Conservation (phyloP, 2,329 filamentous ascomycete species). For the Botrytis aclada region DNA sequence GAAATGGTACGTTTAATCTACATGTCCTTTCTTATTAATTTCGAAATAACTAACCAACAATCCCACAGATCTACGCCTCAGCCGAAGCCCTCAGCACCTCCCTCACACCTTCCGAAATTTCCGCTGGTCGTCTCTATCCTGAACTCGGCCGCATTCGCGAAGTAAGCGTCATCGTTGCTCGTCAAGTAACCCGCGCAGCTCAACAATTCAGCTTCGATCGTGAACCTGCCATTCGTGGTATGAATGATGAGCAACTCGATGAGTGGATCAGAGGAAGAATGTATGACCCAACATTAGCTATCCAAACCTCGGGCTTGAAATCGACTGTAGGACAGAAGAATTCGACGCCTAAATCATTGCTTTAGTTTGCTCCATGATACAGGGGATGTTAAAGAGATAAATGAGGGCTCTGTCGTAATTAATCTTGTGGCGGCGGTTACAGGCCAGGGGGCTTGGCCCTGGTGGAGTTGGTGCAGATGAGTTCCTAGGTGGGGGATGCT, state of each 20-base stretch:
- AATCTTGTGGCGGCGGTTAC: not conserved
- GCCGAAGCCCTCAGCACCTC: conserved; percentile 69
- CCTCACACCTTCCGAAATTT: conserved; percentile 57
- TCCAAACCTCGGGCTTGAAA: not conserved
- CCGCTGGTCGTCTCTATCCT: conserved; percentile 65
- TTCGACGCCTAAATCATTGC: conserved; percentile 11
- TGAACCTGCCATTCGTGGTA: conserved; percentile 54
- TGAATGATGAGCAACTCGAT: conserved; percentile 47
- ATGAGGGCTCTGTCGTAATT: conserved; percentile 5
- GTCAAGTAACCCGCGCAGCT: conserved; percentile 68
- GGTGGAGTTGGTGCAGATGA: conserved; percentile 12
- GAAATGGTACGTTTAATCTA: conserved; percentile 30
- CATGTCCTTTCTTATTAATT: not conserved
- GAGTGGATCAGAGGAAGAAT: conserved; percentile 72
- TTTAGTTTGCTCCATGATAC: not conserved
- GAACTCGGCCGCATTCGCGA: conserved; percentile 70
- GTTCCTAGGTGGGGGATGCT: conserved; percentile 9
- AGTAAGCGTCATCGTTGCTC: conserved; percentile 74
- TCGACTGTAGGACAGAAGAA: conserved; percentile 7
- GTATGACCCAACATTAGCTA: conserved; percentile 57
- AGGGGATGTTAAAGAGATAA: not conserved
- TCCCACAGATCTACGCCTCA: conserved; percentile 67
- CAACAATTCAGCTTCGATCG: conserved; percentile 65
- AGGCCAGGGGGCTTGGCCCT: not conserved
- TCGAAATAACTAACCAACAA: conserved; percentile 49